Percentiles rank a stretch among this genome's conserved stretches.
phyloP scores from a whole-genome alignment of 1,284 basidiomycete species.

The Tilletia horrida region DNA sequence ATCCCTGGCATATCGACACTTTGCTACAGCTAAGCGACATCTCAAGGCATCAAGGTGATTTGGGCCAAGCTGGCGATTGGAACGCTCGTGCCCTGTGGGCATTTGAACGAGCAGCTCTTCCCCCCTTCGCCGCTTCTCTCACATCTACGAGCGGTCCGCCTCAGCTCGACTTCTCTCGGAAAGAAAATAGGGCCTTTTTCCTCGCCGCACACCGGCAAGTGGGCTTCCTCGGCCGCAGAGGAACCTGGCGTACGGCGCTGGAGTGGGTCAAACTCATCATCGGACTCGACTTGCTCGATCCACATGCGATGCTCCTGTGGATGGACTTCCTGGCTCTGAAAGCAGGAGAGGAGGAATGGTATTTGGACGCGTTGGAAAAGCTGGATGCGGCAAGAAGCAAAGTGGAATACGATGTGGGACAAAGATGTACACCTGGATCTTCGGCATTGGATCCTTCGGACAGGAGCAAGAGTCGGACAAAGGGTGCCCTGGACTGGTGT shows the following conservation, averaged over 20 bases:
- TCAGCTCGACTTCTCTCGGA: slow-evolving; percentile 42
- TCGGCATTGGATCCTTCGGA: background rate
- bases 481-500: slow-evolving; percentile 49
- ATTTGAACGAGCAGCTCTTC: slow-evolving; percentile 43
- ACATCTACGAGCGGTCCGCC: slow-evolving; percentile 43
- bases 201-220: slow-evolving; percentile 49
- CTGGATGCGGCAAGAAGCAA: slow-evolving; percentile 30
- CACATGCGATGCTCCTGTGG: slow-evolving; percentile 51
- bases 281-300: slow-evolving; percentile 39
- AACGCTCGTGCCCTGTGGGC: slow-evolving; percentile 51
- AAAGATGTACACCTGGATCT: slow-evolving; percentile 20
- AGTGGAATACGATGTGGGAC: slow-evolving; percentile 6
- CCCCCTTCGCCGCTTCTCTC: slow-evolving; percentile 43
- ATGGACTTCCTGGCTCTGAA: slow-evolving; percentile 54
- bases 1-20: slow-evolving; percentile 53
- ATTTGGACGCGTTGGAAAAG: slow-evolving; percentile 36
- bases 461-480: background rate
- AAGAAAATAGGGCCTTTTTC: slow-evolving; percentile 51
- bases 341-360: slow-evolving; percentile 41
- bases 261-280: slow-evolving; percentile 52
- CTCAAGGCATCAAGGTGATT: slow-evolving; percentile 50
- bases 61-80: slow-evolving; percentile 51
- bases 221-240: slow-evolving; percentile 44
- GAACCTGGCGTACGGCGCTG: slow-evolving; percentile 52
- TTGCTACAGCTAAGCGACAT: slow-evolving; percentile 50